Evolutionary conservation across 805 yeast species (phyloP), one percentile per base, ranked within the genome.

Genomic region (Scheffersomyces coipomensis): DNA sequence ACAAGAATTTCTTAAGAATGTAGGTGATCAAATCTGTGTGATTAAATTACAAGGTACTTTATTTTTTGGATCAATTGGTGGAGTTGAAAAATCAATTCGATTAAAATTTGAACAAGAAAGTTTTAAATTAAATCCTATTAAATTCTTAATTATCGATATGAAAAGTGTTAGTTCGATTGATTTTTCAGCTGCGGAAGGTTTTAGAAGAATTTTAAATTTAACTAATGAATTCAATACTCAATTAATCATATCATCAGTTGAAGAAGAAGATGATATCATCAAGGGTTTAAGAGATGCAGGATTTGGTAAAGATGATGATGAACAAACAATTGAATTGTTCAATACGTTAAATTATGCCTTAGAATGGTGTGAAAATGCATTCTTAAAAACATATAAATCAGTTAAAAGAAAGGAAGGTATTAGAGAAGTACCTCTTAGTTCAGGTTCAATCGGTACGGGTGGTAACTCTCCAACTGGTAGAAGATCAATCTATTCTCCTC

Each of bases 291-390:
- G 81, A 46, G 95, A 89, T 39, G 95, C 93, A 12, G 96, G 96
- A 1, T 64, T 91, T 16, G 63, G 70, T 13, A 73, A 67, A 21
- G 53, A 55, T 19, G 72, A 67, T 19, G 51, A 54, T 16, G 58
- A 58, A 42, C 59, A 51, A 26, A 46, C 53, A 18, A 77, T 80
- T 43, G 81, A 81, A 49, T 71, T 90, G 32, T 91, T 89, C 56
- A 77, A 76, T 39, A 85, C 87, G 38, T 72, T 93, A 51, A 93
- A 93, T 56, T 77, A 85, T 39, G 96, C 96, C 0, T 72, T 93
- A 31, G 98, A 93, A 62, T 91, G 96, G 96, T 88, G 97, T 68
- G 99, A 93, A 60, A 91, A 93, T 62, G 83, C 84, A 51, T 88
- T 90, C 50, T 71, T 93, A 52, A 70, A 76, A 36, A 77, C 81